Evolutionary conservation across 2,329 filamentous ascomycete species (phyloP), one percentile per base, ranked within the genome.

Genomic region (Dothistroma septosporum): DNA sequence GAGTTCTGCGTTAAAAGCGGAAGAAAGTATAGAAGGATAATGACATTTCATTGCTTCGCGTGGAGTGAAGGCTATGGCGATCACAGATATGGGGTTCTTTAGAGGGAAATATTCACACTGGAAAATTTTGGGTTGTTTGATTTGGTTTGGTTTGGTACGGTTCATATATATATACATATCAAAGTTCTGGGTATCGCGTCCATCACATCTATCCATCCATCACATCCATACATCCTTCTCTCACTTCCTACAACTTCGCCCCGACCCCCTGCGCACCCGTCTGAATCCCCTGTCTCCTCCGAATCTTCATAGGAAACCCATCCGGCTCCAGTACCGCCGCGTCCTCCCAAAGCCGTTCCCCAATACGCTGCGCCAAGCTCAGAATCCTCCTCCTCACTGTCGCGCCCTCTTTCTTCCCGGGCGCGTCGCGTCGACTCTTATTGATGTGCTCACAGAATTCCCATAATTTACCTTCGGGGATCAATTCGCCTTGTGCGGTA

Each of bases 341-440:
- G 44, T 82, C 82, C 75, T 90, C 82, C 75, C 90, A 97, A 21
- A 97, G 74, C 61, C 82, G 81, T 56, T 79, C 76, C 0, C 91
- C 92, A 10, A 96, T 81, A 52, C 82, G 75, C 70, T 96, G 92
- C 9, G 89, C 88, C 67, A 97, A 80, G 7, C 81, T 79, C 41
- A 97, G 76, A 11, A 99, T 93, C 21, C 94, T 83, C 12, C 84
- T 89, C 68, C 88, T 89, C 2, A 97, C 92, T 0, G 92, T 96
- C 1, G 88, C 90, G 12, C 92, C 92, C 74, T 99, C 94, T n/a
- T 97, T 97, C 84, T 97, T 99, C 9, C 94, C 94, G 24, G 57
- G 52, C 28, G 58, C 63, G 78, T 97, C 94, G 48, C 93, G 83
- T 33, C 94, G 82, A 49, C 86, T 90, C 54, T 85, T 83, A 8